Evolutionary conservation across 257 asterid species (phyloP), one percentile per base, ranked within the genome.

Genomic region (Thymus quinquecostatus): DNA sequence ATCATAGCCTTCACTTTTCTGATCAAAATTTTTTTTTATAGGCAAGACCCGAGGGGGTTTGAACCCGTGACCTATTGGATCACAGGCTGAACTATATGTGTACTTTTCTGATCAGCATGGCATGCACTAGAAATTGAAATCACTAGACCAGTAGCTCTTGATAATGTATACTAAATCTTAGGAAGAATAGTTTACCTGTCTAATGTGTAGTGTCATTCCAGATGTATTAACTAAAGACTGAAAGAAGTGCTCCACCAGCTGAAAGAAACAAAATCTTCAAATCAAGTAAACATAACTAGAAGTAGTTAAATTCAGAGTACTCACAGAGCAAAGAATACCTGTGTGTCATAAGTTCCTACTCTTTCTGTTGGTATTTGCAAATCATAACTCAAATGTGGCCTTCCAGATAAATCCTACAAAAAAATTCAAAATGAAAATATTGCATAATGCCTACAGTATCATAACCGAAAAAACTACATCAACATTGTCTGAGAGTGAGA

Each of bases 241-340:
- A 80, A 95, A 95, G 88, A 92, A 95, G 85, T 95, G 98, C 84
- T 92, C 99, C 80, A 95, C 99, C 83, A 95, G 80, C 99, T 95
- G 79, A 75, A 79, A 70, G 68, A 43, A 71, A 60, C 71, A 82
- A 69, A 64, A 71, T 61, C 69, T 57, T 65, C 28, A 8, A 47
- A 50, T 50, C 28, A 44, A 70, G 77, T 66, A 60, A 36, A 60
- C 33, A 70, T 56, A 5, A 66, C 28, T 13, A 34, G 48, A 14
- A 68, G 43, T 21, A 43, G 40, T 32, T 33, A 4, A 58, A 45
- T 38, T 61, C 55, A 70, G 61, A 69, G 64, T 10, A 47, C 66
- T 43, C 14, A 64, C 49, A 57, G 44, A 70, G 30, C 51, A 57
- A 8, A 43, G 12, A 58, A 44, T 68, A 92, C 97, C 95, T 89